Evolutionary conservation across 306 rosid genomes (phyloP).

Genomic region (Inga laurina): DNA sequence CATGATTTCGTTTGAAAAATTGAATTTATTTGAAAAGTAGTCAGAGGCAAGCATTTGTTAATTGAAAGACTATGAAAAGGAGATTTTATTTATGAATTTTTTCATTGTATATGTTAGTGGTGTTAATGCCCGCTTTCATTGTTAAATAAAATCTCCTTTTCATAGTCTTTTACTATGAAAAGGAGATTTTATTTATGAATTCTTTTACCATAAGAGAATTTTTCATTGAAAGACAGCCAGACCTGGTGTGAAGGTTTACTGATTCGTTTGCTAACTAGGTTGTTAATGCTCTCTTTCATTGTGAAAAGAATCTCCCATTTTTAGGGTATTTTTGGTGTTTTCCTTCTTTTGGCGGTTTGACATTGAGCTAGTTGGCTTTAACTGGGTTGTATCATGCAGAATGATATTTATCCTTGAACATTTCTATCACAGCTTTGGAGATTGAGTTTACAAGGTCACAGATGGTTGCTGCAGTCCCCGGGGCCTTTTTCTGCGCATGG

Average conservation of each 20-base stretch:
- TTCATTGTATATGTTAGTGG: not conserved
- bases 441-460: conserved; percentile 95
- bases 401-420: conserved; percentile 61
- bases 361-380: conserved; percentile 54
- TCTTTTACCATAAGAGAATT: no score
- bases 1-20: not conserved
- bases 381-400: conserved; percentile 55
- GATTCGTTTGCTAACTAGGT: not conserved
- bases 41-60: not conserved
- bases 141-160: no score
- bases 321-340: not conserved
- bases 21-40: not conserved
- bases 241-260: not conserved
- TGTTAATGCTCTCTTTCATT: not conserved
- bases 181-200: no score
- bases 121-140: no score
- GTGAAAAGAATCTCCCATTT: conserved; percentile 3
- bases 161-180: no score
- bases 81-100: not conserved
- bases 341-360: conserved; percentile 22
- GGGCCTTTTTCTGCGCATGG: conserved; percentile 97
- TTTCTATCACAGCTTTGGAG: conserved; percentile 91
- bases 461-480: conserved; percentile 87
- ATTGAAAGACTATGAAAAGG: not conserved
- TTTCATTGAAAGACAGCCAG: not conserved